phyloP scores from a whole-genome alignment of 106 monocot genomes.

The Hemerocallis citrina region DNA sequence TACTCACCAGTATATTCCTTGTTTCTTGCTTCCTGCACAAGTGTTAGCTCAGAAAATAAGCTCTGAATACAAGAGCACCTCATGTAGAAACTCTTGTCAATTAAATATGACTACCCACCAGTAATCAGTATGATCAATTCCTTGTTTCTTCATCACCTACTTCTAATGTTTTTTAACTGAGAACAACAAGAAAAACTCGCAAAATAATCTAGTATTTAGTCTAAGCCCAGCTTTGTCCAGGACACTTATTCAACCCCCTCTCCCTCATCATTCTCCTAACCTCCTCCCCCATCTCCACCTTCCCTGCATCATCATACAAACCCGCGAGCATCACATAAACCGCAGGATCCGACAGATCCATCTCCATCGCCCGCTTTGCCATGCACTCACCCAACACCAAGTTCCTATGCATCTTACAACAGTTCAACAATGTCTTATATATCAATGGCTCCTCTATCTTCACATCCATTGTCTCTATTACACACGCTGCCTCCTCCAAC shows the following conservation, averaged over 20 bases:
- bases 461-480: constrained; percentile 43
- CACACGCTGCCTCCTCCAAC: constrained; percentile 44
- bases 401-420: constrained; percentile 51
- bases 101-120: too few relatives aligned
- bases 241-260: constrained; percentile 32
- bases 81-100: too few relatives aligned
- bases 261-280: constrained; percentile 48
- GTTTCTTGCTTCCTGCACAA: too few relatives aligned
- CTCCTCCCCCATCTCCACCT: constrained; percentile 31
- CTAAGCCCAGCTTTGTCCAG: constrained; percentile 58
- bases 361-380: constrained; percentile 44
- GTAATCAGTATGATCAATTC: too few relatives aligned
- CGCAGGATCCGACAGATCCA: constrained; percentile 42
- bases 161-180: too few relatives aligned
- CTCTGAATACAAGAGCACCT: too few relatives aligned
- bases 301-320: constrained; percentile 62
- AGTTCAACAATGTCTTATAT: constrained; percentile 65
- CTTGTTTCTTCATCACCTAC: too few relatives aligned
- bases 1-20: too few relatives aligned
- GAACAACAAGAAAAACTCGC: too few relatives aligned
- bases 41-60: too few relatives aligned
- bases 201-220: constrained; percentile 1
- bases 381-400: constrained; percentile 47
- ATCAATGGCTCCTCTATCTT: constrained; percentile 35
- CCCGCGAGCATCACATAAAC: constrained; percentile 46